Conservation (phyloP, 257 asterid genomes). For the Solanum sitiens region DNA sequence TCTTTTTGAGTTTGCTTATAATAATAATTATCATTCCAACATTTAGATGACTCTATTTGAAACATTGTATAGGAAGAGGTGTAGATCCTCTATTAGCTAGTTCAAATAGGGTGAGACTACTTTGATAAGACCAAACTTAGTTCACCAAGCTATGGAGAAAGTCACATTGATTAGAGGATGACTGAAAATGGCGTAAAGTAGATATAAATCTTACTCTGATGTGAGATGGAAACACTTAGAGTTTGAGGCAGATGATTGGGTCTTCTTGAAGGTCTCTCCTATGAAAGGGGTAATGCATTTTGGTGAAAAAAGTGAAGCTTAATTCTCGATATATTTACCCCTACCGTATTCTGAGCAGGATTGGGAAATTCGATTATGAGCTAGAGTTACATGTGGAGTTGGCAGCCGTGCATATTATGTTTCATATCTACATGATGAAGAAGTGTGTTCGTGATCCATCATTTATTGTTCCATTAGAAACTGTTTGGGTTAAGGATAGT, state of each 20-base stretch:
- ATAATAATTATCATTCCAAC: background rate
- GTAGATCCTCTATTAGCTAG: background rate
- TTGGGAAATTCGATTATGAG: background rate
- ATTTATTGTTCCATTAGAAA: background rate
- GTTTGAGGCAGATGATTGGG: background rate
- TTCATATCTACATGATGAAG: background rate
- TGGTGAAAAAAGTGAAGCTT: background rate
- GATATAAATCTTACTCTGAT: background rate
- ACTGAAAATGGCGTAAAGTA: background rate
- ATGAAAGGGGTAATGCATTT: background rate
- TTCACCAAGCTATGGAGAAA: background rate
- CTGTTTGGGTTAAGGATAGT: background rate
- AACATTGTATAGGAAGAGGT: background rate
- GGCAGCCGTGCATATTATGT: background rate
- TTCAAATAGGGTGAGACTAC: background rate
- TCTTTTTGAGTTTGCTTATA: background rate
- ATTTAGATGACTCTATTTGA: background rate
- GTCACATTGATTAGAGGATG: background rate
- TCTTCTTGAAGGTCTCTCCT: background rate
- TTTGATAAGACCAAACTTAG: background rate
- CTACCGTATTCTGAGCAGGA: background rate
- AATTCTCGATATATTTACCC: background rate
- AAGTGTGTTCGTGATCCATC: background rate
- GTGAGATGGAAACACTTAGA: background rate
- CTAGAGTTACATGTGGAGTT: background rate